A percentile compares a stretch with the other conserved stretches of the same genome.
Conservation (phyloP, 306 rosid genomes). For the Fagus crenata region DNA sequence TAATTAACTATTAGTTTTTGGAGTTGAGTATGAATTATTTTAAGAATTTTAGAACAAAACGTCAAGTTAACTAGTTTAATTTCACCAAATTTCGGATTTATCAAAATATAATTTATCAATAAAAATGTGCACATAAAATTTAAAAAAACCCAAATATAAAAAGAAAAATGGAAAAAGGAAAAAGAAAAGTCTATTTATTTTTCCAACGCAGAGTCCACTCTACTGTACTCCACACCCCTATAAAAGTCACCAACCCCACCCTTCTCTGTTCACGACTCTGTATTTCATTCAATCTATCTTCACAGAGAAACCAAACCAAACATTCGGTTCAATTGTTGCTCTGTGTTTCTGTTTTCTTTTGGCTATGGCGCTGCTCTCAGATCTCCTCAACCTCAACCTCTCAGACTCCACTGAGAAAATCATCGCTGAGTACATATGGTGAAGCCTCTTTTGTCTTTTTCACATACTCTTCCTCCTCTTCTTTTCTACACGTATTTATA, state of each 20-base stretch:
- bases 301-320: not conserved
- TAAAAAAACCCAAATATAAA: no score
- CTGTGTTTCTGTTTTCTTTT: not conserved
- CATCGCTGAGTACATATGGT: conserved; percentile 75
- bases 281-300: conserved; percentile 8
- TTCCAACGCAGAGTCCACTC: not conserved
- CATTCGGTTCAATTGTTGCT: not conserved
- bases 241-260: conserved; percentile 20
- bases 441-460: not conserved
- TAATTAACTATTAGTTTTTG: no score
- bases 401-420: conserved; percentile 50
- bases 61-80: no score
- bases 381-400: conserved; percentile 61
- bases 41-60: no score
- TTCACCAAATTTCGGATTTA: no score
- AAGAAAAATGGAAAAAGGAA: no score
- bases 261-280: not conserved
- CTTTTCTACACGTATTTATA: no score
- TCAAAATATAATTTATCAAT: no score
- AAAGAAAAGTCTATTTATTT: not conserved
- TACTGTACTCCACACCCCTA: conserved; percentile 8
- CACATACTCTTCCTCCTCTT: no score
- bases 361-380: conserved; percentile 55
- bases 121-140: no score
- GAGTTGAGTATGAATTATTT: no score